A percentile compares a stretch with the other conserved stretches of the same genome.
phyloP scores from a whole-genome alignment of 1,139 yeast species.

The Pichia sp. region DNA sequence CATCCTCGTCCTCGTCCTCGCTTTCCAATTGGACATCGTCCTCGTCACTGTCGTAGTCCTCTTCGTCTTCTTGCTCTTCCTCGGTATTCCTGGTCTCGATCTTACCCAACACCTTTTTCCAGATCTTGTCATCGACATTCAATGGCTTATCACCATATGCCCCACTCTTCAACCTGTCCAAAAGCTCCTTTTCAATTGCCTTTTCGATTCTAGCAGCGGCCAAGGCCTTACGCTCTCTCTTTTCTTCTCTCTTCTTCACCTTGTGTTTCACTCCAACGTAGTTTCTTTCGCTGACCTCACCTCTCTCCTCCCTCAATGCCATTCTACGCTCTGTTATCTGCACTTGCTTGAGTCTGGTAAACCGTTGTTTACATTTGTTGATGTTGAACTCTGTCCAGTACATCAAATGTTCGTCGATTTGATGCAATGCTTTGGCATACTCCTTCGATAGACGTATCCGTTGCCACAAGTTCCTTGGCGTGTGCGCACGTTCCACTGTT shows the following conservation, averaged over 20 bases:
- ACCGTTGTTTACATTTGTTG: constrained; percentile 92
- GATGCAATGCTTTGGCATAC: constrained; percentile 79
- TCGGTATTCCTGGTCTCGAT: constrained; percentile 48
- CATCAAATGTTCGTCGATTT: constrained; percentile 77
- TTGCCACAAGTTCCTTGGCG: constrained; percentile 93
- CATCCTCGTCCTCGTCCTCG: constrained; percentile 56
- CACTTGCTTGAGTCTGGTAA: constrained; percentile 90
- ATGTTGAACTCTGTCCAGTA: constrained; percentile 92
- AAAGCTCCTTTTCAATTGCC: constrained; percentile 89
- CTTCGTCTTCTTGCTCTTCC: constrained; percentile 49
- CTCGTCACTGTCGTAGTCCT: constrained; percentile 40
- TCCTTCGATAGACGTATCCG: constrained; percentile 84
- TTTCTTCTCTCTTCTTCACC: constrained; percentile 89
- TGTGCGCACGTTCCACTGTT: constrained; percentile 95
- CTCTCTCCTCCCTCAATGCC: constrained; percentile 71
- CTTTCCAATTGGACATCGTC: constrained; percentile 30
- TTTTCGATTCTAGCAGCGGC: constrained; percentile 96
- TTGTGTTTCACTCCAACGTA: constrained; percentile 90
- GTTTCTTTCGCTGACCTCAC: constrained; percentile 57
- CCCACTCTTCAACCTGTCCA: constrained; percentile 92
- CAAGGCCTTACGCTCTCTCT: constrained; percentile 91
- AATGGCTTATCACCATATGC: constrained; percentile 97
- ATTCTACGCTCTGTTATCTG: constrained; percentile 91
- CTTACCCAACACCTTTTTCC: constrained; percentile 88
- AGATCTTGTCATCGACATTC: constrained; percentile 90